phyloP scores from a whole-genome alignment of 176 grass and related monocot genomes.

The Musa beccarii region DNA sequence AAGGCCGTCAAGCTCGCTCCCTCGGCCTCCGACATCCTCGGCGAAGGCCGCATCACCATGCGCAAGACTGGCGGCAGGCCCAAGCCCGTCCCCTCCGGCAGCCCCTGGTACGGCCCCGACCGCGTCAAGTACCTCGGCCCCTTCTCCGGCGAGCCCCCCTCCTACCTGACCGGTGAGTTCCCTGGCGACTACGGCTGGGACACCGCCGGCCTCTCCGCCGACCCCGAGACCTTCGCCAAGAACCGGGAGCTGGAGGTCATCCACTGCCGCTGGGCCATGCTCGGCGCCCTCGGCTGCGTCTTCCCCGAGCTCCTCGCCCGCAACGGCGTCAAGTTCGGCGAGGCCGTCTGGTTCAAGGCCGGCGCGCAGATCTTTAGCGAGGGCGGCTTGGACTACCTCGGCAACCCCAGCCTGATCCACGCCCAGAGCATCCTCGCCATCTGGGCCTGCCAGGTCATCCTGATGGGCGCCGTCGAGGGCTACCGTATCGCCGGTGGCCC shows the following conservation, averaged over 20 bases:
- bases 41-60: conserved; percentile 1
- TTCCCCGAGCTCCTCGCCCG: conserved; percentile 84
- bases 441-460: conserved; percentile 65
- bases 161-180: conserved; percentile 83
- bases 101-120: conserved; percentile 82
- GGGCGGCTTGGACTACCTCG: conserved; percentile 55
- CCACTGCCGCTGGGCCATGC: conserved; percentile 82
- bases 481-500: conserved; percentile 58
- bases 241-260: conserved; percentile 83
- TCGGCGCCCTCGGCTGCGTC: conserved; percentile 74
- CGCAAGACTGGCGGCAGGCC: conserved; percentile 32
- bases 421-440: conserved; percentile 80
- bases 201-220: conserved; percentile 58
- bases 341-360: conserved; percentile 90
- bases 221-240: conserved; percentile 88
- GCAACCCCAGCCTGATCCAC: conserved; percentile 74
- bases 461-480: conserved; percentile 82
- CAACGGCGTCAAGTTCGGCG: conserved; percentile 70
- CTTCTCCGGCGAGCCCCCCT: conserved; percentile 65
- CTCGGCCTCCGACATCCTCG: conserved; percentile 1
- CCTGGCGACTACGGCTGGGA: conserved; percentile 89
- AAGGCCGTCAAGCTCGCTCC: neutral
- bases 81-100: conserved; percentile 40
- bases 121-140: conserved; percentile 75
- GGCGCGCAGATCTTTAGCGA: conserved; percentile 80